Base-by-base conservation (phyloP, 345 rosid species). In the Conringia planisiliqua region DNA sequence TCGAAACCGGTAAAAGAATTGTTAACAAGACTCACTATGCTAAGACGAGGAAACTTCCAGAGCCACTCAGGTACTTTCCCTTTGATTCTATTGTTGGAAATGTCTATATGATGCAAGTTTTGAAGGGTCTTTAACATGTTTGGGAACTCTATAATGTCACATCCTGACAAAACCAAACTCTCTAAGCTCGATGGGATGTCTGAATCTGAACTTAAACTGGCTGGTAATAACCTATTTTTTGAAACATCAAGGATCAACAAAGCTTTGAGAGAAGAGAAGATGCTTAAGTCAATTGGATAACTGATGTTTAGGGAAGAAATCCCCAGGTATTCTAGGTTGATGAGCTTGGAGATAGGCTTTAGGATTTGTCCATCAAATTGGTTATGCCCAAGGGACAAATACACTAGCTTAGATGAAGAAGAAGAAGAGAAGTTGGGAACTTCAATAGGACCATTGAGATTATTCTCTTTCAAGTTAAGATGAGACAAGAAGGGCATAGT, bases 261-360 rank as follows among this genome's bases (percentile, higher is more conserved):
- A 11, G 42, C 39, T 56, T 69, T 40, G 42, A 69, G 54, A 27
- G 73, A 42, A 11, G 73, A 69, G 20, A 69, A 69, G 54, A 42
- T 10, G 7, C 11, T 42, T 8, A 69, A 18, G 33, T 70, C 65
- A 57, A 57, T 57, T 29, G 65, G 73, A 9, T 29, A 13, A 35
- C 55, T 42, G 12, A 9, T 57, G 32, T 70, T 56, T 70, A 43
- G 22, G 65, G 7, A 70, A 70, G 73, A 58, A 17, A 70, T 32
- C 0, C 43, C 73, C 4, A 57, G 73, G 6, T 18, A 5, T 5
- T 13, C 11, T 12, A 66, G 71, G 22, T 4, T 18, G 43, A 32
- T 43, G 8, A 66, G 30, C 8, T 56, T 56, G 6, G 52, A 68
- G 73, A 68, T 55, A 27, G 73, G 54, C 13, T 30, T 40, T 29